These are phyloP conservation scores for Hortiboletus campestris DNA, from an alignment of 768 basidiomycete species.

Conservation along the genomic window DNA sequence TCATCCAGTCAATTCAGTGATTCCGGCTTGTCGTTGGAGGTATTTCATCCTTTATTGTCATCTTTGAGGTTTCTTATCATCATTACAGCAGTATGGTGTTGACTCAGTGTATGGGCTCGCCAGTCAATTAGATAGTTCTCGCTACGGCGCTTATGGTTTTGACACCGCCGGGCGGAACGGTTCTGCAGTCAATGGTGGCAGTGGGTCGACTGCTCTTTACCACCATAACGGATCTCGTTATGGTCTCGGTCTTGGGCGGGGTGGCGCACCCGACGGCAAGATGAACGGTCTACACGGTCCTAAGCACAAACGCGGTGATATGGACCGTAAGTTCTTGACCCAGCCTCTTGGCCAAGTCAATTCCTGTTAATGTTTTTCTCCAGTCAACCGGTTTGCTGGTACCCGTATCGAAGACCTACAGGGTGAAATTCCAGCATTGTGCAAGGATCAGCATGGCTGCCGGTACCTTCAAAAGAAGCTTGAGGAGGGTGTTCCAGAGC, in stretches of 20 bases:
- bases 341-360: not conserved
- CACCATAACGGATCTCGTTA: conserved; percentile 78
- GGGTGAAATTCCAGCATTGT: conserved; percentile 90
- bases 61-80: conserved; percentile 8
- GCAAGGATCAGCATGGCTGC: conserved; percentile 99
- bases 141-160: conserved; percentile 58
- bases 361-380: not conserved
- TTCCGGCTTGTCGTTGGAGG: conserved; percentile 54
- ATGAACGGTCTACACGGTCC: conserved; percentile 90
- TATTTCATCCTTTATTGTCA: conserved; percentile 30
- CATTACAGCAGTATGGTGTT: conserved; percentile 49
- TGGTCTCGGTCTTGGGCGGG: conserved; percentile 62
- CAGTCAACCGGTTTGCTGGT: conserved; percentile 96
- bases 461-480: conserved; percentile 98
- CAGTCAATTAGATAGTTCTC: conserved; percentile 48
- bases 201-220: conserved; percentile 74
- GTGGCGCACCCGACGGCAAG: conserved; percentile 62
- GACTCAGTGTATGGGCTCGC: conserved; percentile 53
- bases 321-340: conserved; percentile 74
- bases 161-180: conserved; percentile 45
- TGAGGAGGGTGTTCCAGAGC: conserved; percentile 92
- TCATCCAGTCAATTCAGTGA: conserved; percentile 58
- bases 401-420: conserved; percentile 93
- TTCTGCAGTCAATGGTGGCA: conserved; percentile 36
- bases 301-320: conserved; percentile 92